A percentile compares a stretch with the other conserved stretches of the same genome.
Evolutionary conservation across 805 yeast species (phyloP).

Genomic region (Cyberlindnera suaveolens): DNA sequence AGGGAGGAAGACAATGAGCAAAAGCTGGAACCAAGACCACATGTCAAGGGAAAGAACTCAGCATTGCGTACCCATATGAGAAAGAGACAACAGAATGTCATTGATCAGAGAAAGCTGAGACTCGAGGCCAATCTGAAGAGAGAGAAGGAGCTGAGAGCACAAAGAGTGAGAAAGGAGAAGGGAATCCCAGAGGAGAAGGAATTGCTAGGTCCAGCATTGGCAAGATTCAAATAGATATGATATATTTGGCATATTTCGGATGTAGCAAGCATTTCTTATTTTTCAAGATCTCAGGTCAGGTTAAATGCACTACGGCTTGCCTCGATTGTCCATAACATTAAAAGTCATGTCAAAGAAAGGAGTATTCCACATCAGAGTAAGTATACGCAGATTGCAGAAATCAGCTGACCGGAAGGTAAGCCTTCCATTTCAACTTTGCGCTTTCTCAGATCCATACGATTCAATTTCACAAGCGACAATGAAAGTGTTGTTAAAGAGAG

Average conservation of each 20-base stretch:
- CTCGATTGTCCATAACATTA: no score
- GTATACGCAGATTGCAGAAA: no score
- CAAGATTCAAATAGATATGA: conserved; percentile 27
- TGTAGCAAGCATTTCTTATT: no score
- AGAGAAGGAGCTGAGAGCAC: conserved; percentile 67
- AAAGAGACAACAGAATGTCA: conserved; percentile 77
- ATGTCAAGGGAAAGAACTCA: conserved; percentile 75
- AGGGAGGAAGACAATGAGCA: conserved; percentile 36
- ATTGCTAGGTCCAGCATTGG: conserved; percentile 33
- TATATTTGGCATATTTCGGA: neutral
- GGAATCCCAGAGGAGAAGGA: conserved; percentile 48
- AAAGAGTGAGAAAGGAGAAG: conserved; percentile 35
- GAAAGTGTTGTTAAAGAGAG: no score
- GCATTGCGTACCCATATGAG: conserved; percentile 73
- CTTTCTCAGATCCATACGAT: no score
- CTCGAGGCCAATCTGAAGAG: conserved; percentile 65
- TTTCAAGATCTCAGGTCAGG: no score
- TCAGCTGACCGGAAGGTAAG: no score
- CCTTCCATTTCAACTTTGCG: no score
- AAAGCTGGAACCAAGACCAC: conserved; percentile 45
- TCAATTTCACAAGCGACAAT: no score
- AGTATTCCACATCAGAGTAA: no score
- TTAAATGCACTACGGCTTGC: no score
- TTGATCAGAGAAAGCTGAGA: conserved; percentile 78
- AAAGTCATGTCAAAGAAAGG: no score